Evolutionary conservation across 225 moss, liverwort and hornwort species (phyloP).

Genomic region (Polytrichum formosum): DNA sequence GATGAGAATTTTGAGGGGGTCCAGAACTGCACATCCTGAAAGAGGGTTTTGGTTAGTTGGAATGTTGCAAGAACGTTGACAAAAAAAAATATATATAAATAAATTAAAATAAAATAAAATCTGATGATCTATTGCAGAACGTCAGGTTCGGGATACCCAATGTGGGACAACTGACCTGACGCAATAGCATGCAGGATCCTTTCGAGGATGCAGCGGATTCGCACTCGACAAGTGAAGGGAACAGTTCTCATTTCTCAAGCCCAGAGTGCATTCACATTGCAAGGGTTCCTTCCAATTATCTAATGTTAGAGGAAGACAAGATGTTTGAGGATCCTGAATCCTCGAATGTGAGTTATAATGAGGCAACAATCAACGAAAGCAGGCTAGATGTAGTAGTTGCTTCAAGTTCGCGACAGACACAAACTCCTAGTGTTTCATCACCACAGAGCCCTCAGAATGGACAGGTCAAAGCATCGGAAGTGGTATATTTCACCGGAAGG

Average conservation of each 20-base stretch:
- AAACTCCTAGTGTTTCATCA: background rate
- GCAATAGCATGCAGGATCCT: constrained; percentile 2
- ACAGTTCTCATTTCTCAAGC: background rate
- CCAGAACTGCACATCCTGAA: no score
- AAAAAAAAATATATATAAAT: background rate
- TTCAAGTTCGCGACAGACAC: constrained; percentile 2
- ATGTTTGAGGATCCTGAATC: constrained; percentile 17
- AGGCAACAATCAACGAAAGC: background rate
- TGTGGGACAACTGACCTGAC: no score
- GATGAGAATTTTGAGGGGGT: background rate
- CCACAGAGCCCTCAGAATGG: constrained; percentile 4
- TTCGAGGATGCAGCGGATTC: constrained; percentile 4
- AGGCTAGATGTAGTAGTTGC: background rate
- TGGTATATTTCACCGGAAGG: constrained; percentile 34
- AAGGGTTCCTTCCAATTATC: constrained; percentile 1
- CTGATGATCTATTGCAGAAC: no score
- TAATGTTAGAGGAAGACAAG: background rate
- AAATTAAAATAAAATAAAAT: no score
- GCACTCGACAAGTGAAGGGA: background rate
- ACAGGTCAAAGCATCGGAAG: constrained; percentile 34
- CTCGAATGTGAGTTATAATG: constrained; percentile 7
- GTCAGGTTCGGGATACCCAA: no score
- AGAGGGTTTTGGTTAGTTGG: no score
- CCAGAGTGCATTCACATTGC: background rate
- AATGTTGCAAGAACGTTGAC: constrained; percentile 1